These are phyloP conservation scores for Dactylellina haptotyla DNA, from an alignment of 2,329 filamentous ascomycete species.

Conservation along the genomic window DNA sequence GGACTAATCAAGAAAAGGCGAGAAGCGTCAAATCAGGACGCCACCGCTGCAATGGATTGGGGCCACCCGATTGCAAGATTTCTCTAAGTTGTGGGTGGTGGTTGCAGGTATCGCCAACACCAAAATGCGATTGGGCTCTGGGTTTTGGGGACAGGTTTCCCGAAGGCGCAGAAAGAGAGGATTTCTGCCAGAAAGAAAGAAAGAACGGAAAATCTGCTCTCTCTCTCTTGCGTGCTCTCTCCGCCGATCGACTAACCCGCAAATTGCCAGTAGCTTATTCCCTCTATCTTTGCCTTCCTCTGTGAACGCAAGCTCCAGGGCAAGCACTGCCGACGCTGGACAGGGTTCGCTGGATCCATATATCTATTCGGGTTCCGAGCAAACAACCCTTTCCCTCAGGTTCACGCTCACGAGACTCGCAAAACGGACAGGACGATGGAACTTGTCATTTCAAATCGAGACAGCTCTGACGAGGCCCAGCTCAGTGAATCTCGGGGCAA, in stretches of 20 bases:
- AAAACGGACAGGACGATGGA: conserved; percentile 8
- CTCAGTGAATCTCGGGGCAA: conserved; percentile 28
- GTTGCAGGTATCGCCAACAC: background rate
- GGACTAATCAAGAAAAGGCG: conserved; percentile 21
- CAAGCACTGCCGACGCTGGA: background rate
- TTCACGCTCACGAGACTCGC: background rate
- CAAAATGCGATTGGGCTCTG: background rate
- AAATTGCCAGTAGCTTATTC: background rate
- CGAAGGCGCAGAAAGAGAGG: too few relatives aligned
- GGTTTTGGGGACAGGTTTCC: too few relatives aligned
- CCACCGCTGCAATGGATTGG: background rate
- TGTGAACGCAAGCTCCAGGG: background rate
- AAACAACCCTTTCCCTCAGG: background rate
- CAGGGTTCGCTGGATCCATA: background rate
- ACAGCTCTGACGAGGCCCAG: background rate
- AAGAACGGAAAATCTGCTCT: too few relatives aligned
- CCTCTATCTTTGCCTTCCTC: background rate
- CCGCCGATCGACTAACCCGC: background rate
- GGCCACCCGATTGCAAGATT: background rate
- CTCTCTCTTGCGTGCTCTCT: background rate
- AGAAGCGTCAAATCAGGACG: conserved; percentile 11
- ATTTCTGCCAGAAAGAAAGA: too few relatives aligned
- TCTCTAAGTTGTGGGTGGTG: background rate
- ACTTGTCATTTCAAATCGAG: conserved; percentile 32
- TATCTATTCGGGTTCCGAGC: background rate